Percentiles rank a stretch among this genome's conserved stretches.
phyloP scores from a whole-genome alignment of 306 rosid genomes.

The Ceratonia siliqua region DNA sequence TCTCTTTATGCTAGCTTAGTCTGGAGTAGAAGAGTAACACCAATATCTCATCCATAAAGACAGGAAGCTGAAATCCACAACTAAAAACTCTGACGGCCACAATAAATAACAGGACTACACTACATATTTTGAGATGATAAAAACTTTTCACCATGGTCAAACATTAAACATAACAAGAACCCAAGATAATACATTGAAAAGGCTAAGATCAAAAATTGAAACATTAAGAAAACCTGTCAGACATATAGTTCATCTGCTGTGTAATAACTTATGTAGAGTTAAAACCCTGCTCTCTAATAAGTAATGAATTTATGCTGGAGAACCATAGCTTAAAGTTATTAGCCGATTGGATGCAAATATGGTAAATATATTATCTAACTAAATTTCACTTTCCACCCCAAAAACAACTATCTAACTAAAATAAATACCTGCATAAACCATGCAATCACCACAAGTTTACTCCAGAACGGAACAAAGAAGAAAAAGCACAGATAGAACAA shows the following conservation, averaged over 20 bases:
- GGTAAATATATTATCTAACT: background rate
- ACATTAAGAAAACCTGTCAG: background rate
- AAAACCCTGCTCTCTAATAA: conserved; percentile 11
- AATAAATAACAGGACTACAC: conserved; percentile 5
- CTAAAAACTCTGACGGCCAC: conserved; percentile 31
- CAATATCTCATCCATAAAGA: conserved; percentile 23
- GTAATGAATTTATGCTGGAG: conserved; percentile 16
- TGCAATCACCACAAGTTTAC: conserved; percentile 29
- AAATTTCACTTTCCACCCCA: background rate
- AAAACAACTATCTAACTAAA: background rate
- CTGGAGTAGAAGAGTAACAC: conserved; percentile 20
- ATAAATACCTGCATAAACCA: conserved; percentile 31
- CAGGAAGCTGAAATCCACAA: conserved; percentile 28
- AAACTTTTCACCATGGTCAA: conserved; percentile 14
- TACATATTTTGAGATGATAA: conserved; percentile 7
- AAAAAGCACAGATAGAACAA: conserved; percentile 16
- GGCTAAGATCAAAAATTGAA: conserved; percentile 17
- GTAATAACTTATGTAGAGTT: too few relatives aligned
- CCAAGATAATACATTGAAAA: background rate
- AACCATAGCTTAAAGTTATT: conserved; percentile 13
- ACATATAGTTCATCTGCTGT: background rate
- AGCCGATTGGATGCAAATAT: background rate
- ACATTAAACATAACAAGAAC: conserved; percentile 14
- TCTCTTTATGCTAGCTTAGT: conserved; percentile 24
- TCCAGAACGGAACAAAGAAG: conserved; percentile 34